phyloP scores from a whole-genome alignment of 2,329 filamentous ascomycete genomes.

The Fusarium torreyae region DNA sequence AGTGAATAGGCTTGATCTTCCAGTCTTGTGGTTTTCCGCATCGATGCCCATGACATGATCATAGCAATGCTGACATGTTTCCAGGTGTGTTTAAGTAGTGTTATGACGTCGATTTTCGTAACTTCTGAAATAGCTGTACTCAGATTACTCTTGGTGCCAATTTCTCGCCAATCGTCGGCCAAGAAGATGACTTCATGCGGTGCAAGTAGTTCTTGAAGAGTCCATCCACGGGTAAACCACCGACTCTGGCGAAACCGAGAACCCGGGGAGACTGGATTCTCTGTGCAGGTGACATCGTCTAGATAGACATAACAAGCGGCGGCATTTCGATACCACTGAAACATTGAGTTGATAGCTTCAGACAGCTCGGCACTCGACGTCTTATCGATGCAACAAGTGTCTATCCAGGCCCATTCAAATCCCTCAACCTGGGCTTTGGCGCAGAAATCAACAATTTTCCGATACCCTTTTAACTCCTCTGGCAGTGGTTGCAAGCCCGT shows the following conservation, averaged over 20 bases:
- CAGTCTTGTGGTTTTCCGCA: conserved; percentile 13
- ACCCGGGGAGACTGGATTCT: neutral
- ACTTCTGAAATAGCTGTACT: neutral
- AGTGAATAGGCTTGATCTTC: conserved; percentile 33
- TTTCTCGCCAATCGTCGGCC: neutral
- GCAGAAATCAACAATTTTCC: conserved; percentile 23
- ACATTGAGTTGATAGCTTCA: conserved; percentile 23
- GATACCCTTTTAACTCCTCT: conserved; percentile 14
- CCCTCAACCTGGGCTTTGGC: conserved; percentile 17
- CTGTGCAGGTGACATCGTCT: neutral
- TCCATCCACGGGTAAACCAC: conserved; percentile 25
- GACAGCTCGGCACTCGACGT: conserved; percentile 27
- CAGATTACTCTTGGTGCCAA: conserved; percentile 11
- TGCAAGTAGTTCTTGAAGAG: conserved; percentile 19
- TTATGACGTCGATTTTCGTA: conserved; percentile 14
- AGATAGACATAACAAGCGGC: conserved; percentile 24
- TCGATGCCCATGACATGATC: conserved; percentile 29
- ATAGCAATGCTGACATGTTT: conserved; percentile 17
- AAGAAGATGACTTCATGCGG: conserved; percentile 26
- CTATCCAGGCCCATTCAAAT: conserved; percentile 27
- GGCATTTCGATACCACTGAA: conserved; percentile 13
- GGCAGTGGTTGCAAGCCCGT: neutral
- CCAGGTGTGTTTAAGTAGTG: conserved; percentile 18
- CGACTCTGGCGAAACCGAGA: conserved; percentile 18
- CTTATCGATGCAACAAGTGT: conserved; percentile 30